Percentiles rank a stretch among this genome's conserved stretches.
Conservation (phyloP, 2,329 filamentous ascomycete genomes). For the Endocalyx cinctus region DNA sequence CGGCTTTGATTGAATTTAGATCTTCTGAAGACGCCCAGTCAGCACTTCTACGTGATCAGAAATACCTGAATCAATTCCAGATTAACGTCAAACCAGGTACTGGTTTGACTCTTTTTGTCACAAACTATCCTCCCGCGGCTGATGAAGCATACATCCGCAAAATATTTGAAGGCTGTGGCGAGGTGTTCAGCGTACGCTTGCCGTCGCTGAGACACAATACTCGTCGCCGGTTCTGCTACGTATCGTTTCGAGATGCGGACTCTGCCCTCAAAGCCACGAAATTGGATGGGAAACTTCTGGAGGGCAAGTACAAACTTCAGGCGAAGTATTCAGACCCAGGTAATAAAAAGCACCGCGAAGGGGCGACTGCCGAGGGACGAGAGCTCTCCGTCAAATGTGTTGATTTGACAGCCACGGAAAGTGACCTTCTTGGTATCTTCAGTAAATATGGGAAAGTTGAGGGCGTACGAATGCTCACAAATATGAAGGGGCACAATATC, state of each 20-base stretch:
- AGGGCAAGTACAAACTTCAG: constrained; percentile 63
- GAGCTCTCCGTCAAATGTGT: constrained; percentile 77
- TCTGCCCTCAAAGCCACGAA: constrained; percentile 66
- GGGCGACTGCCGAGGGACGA: constrained; percentile 78
- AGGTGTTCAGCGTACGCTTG: constrained; percentile 81
- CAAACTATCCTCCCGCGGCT: constrained; percentile 79
- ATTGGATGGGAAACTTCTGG: constrained; percentile 67
- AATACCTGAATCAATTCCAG: constrained; percentile 67
- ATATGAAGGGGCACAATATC: constrained; percentile 62
- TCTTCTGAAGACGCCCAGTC: constrained; percentile 74
- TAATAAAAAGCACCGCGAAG: constrained; percentile 72
- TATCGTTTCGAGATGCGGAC: constrained; percentile 73
- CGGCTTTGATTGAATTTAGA: constrained; percentile 82
- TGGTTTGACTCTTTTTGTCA: constrained; percentile 78
- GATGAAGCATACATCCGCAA: constrained; percentile 66
- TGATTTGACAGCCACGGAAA: constrained; percentile 56
- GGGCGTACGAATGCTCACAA: constrained; percentile 65
- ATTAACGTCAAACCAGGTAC: constrained; percentile 72
- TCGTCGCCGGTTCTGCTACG: constrained; percentile 89
- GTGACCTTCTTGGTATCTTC: constrained; percentile 68
- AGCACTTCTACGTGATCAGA: constrained; percentile 76
- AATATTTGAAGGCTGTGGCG: constrained; percentile 70
- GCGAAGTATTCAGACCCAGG: constrained; percentile 82
- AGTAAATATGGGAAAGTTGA: constrained; percentile 71
- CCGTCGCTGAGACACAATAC: constrained; percentile 88